A percentile compares a stretch with the other conserved stretches of the same genome.
Conservation (phyloP, 345 rosid species). For the Odontarrhena argentea region DNA sequence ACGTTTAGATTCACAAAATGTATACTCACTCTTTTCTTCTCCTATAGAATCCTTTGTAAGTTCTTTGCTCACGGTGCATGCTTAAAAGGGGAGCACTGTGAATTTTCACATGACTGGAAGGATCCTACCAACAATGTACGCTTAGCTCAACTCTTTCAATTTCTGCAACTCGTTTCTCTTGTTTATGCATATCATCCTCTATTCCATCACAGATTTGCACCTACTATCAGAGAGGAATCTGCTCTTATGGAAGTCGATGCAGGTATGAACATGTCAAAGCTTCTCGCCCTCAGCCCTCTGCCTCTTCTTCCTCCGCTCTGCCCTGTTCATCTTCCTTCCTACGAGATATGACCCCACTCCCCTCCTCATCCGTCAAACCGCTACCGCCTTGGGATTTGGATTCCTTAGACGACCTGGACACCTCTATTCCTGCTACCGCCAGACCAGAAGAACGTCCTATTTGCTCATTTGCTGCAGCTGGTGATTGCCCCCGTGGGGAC, state of each 20-base stretch:
- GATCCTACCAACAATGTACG: constrained; percentile 76
- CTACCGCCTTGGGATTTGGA: constrained; percentile 53
- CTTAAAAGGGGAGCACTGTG: constrained; percentile 91
- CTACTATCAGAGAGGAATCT: constrained; percentile 82
- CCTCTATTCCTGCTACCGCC: constrained; percentile 67
- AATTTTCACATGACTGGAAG: constrained; percentile 88
- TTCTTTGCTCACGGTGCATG: constrained; percentile 95
- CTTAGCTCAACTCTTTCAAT: background rate
- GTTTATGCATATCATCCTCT: background rate
- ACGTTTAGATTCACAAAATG: constrained; percentile 41
- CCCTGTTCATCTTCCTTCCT: constrained; percentile 35
- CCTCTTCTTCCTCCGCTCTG: constrained; percentile 58
- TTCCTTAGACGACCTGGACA: constrained; percentile 63
- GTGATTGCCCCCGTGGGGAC: constrained; percentile 79
- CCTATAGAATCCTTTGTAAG: constrained; percentile 66
- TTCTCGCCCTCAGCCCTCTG: constrained; percentile 50
- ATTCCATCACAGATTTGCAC: constrained; percentile 66
- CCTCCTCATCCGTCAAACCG: constrained; percentile 35
- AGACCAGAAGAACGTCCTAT: constrained; percentile 65
- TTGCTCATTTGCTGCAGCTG: constrained; percentile 93
- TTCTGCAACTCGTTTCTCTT: background rate
- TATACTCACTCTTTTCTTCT: background rate
- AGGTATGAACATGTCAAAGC: constrained; percentile 77
- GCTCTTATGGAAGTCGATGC: constrained; percentile 83
- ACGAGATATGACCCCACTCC: constrained; percentile 31